phyloP scores from a whole-genome alignment of 1,284 basidiomycete genomes.

The Pholiota adiposa region DNA sequence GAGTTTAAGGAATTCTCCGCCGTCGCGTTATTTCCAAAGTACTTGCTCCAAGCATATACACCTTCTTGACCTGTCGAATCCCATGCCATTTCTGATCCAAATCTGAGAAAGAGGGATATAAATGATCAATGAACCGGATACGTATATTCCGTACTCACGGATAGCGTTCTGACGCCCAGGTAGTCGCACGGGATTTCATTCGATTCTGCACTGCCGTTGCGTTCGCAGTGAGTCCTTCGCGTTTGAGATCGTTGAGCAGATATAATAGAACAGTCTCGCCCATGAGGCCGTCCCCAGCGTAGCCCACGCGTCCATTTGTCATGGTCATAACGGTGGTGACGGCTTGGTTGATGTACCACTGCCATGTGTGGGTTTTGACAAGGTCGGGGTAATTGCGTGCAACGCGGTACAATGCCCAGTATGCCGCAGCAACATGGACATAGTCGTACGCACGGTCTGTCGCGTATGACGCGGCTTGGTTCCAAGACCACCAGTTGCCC shows the following conservation, averaged over 20 bases:
- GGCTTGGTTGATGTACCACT: constrained; percentile 62
- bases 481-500: constrained; percentile 66
- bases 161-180: constrained; percentile 53
- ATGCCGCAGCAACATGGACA: constrained; percentile 59
- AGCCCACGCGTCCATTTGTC: constrained; percentile 52
- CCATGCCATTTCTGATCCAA: constrained; percentile 67
- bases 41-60: constrained; percentile 58
- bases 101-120: constrained; percentile 36
- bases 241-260: constrained; percentile 54
- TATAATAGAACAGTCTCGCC: constrained; percentile 58
- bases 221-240: constrained; percentile 54
- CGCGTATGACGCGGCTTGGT: constrained; percentile 50
- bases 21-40: constrained; percentile 57
- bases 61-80: constrained; percentile 66
- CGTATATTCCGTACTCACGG: constrained; percentile 42
- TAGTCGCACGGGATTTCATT: constrained; percentile 49
- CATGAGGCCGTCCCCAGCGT: constrained; percentile 55
- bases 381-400: constrained; percentile 60
- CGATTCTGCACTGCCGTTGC: constrained; percentile 50
- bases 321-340: constrained; percentile 53
- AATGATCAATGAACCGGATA: background rate
- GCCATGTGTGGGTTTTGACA: constrained; percentile 50
- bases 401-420: constrained; percentile 63
- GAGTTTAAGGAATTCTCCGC: constrained; percentile 59
- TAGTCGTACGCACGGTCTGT: constrained; percentile 64